Evolutionary conservation across 306 rosid genomes (phyloP).

Genomic region (Betula pendula): DNA sequence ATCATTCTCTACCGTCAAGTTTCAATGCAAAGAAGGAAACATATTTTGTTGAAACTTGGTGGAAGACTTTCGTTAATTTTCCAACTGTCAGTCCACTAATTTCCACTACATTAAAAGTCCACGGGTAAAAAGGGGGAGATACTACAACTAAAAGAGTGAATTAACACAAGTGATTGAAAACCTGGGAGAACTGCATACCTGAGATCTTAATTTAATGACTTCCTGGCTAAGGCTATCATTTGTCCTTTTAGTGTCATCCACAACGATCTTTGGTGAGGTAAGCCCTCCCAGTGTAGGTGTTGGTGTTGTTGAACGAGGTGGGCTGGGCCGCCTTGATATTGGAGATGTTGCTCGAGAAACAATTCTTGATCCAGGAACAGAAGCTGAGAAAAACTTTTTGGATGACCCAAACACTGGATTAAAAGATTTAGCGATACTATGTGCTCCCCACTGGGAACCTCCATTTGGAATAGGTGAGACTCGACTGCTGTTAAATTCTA

Average conservation of each 20-base stretch:
- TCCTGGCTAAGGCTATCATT: slow-evolving; percentile 93
- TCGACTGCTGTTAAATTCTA: slow-evolving; percentile 95
- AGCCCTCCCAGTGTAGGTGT: slow-evolving; percentile 99
- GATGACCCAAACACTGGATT: slow-evolving; percentile 99
- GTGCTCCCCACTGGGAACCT: slow-evolving; percentile 91
- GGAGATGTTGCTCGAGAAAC: slow-evolving; percentile 99
- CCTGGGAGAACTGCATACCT: slow-evolving; percentile 48
- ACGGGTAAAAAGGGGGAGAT: slow-evolving; percentile 16
- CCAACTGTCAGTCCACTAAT: slow-evolving; percentile 7
- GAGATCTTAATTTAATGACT: slow-evolving; percentile 85
- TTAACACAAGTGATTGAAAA: slow-evolving; percentile 1
- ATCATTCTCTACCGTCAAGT: too few species aligned
- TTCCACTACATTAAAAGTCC: slow-evolving; percentile 5
- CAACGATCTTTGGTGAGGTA: slow-evolving; percentile 83
- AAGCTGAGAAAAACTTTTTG: slow-evolving; percentile 97
- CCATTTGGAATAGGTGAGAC: slow-evolving; percentile 95
- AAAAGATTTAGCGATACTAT: slow-evolving; percentile 82
- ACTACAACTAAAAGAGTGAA: slow-evolving; percentile 9
- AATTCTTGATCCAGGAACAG: slow-evolving; percentile 99
- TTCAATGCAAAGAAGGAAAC: too few species aligned
- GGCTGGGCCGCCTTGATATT: slow-evolving; percentile 95
- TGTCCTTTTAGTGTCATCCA: slow-evolving; percentile 84
- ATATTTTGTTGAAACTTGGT: too few species aligned
- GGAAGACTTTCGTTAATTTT: background rate
- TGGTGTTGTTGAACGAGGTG: slow-evolving; percentile 99